Percentiles rank a stretch among this genome's conserved stretches.
These are phyloP conservation scores for Malus orientalis DNA, from an alignment of 306 rosid species.

Conservation along the genomic window DNA sequence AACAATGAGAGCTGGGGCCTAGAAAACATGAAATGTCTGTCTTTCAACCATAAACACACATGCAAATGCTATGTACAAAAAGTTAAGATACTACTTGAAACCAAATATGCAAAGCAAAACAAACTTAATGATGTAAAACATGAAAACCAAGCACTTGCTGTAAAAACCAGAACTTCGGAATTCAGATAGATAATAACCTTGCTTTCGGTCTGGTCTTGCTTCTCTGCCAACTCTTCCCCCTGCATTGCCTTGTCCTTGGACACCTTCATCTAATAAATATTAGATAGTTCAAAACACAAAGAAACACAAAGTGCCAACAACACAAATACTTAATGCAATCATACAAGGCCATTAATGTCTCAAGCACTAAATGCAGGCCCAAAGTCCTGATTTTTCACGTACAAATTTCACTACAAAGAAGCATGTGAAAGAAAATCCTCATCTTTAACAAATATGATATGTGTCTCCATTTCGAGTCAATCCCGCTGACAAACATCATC, in stretches of 20 bases:
- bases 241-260: constrained; percentile 10
- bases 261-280: constrained; percentile 30
- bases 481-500: background rate
- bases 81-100: too few relatives aligned
- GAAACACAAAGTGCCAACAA: constrained; percentile 15
- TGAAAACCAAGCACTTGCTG: too few relatives aligned
- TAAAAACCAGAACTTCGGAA: too few relatives aligned
- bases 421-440: background rate
- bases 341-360: background rate
- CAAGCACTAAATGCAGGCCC: background rate
- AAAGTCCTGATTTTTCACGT: background rate
- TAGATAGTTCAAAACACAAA: constrained; percentile 11
- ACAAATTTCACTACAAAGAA: background rate
- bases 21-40: too few relatives aligned
- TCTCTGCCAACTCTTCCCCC: too few relatives aligned
- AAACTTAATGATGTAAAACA: background rate
- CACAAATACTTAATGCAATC: background rate
- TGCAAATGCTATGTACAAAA: too few relatives aligned
- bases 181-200: constrained; percentile 43
- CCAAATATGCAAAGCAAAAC: background rate
- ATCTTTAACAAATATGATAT: background rate
- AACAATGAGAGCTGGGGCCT: too few relatives aligned
- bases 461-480: background rate
- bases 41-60: too few relatives aligned
- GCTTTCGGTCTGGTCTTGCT: constrained; percentile 47